Evolutionary conservation across 2,329 filamentous ascomycete genomes (phyloP).

Genomic region (Ophiosphaerella korrae): DNA sequence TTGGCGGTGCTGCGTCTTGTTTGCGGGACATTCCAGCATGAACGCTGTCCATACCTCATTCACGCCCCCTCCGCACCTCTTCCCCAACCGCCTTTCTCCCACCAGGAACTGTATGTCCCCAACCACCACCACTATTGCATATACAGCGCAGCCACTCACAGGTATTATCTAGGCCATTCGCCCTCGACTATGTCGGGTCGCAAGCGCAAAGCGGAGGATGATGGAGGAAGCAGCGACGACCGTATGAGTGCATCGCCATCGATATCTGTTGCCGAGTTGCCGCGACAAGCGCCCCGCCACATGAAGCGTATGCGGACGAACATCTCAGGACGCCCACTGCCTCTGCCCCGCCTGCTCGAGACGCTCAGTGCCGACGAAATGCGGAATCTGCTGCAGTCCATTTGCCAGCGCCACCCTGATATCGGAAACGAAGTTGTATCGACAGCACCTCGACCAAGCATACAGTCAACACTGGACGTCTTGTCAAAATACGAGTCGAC

Average conservation of each 20-base stretch:
- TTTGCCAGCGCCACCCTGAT: conserved; percentile 87
- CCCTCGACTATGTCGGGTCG: conserved; percentile 55
- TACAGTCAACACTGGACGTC: conserved; percentile 78
- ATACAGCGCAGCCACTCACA: conserved; percentile 14
- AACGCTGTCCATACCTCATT: conserved; percentile 66
- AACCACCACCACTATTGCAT: conserved; percentile 10
- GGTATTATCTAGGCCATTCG: conserved; percentile 35
- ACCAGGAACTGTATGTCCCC: conserved; percentile 61
- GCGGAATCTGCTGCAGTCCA: conserved; percentile 82
- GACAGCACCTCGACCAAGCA: conserved; percentile 84
- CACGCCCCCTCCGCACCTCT: conserved; percentile 64
- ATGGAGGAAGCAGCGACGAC: conserved; percentile 63
- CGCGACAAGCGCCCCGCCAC: conserved; percentile 65
- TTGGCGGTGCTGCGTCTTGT: conserved; percentile 11
- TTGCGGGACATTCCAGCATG: conserved; percentile 52
- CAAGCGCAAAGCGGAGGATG: conserved; percentile 89
- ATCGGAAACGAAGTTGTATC: conserved; percentile 84
- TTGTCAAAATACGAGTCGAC: conserved; percentile 80
- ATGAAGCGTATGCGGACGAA: conserved; percentile 70
- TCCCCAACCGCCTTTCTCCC: conserved; percentile 64
- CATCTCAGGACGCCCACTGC: conserved; percentile 67
- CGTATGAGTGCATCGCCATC: conserved; percentile 91
- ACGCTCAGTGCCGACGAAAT: conserved; percentile 87
- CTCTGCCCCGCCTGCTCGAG: conserved; percentile 82
- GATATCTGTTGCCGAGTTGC: conserved; percentile 76